Evolutionary conservation across 495 filamentous ascomycete genomes (phyloP), one percentile per base, ranked within the genome.

Genomic region (Hypoxylon intermedium): DNA sequence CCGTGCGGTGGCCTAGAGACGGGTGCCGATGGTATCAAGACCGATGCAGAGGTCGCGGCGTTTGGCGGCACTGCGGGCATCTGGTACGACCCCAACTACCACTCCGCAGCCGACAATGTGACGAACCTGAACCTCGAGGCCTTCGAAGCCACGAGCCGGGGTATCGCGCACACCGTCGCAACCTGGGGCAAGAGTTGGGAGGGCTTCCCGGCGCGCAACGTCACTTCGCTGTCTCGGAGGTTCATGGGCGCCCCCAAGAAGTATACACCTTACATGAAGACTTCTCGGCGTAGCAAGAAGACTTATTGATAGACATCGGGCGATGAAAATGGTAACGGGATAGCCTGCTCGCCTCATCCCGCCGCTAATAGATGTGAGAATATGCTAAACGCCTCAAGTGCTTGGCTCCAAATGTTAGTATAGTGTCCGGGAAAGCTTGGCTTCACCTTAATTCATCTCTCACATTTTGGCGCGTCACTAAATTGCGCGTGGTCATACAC

Each of bases 1-100:
- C 82, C 88, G 0, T 75, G 76, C 7, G 87, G 87, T 36, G 89
- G 88, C 4, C 67, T 89, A 18, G 87, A 87, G 71, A 88, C 87
- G 15, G 88, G 87, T 19, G 87, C 89, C 7, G 88, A 90, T 65
- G 80, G 71, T 5, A 40, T 82, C 66, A 91, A 88, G 77, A 89
- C 86, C 1, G 76, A 73, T 12, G 79, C 74, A 31, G 78, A 90
- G 70, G 85, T 73, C 0, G 67, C 60, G 12, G 48, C 80, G 44
- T 89, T 84, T 44, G 88, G 87, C 47, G 88, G 88, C 19, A 40
- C 77, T 44, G 86, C 81, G 5, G 85, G 85, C 40, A 74, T 82
- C 2, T 67, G 78, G 11, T 83, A 81, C 56, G 88, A 91, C 69
- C 63, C 65, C 21, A 85, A 89, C 70, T 90, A 89, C 63, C 87